Evolutionary conservation across 345 rosid species (phyloP), one percentile per base, ranked within the genome.

Genomic region (Lepidium didymum): DNA sequence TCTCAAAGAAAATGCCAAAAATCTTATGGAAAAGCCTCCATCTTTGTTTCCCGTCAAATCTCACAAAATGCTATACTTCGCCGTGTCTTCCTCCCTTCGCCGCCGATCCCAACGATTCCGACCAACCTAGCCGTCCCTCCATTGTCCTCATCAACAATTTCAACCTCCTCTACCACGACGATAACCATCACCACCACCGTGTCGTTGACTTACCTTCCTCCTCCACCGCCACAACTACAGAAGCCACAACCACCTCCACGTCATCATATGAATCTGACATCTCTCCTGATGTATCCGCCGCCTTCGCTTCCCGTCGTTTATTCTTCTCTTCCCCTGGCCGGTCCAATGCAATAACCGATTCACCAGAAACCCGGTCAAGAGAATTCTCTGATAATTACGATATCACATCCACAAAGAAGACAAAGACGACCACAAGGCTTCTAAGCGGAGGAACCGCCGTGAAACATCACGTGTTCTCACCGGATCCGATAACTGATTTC

Each of bases 251-350:
- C 56, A 67, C 84, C 43, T 73, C 82, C 69, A 69, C 85, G 19
- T 51, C 71, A 62, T 75, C 83, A 2, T 79, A 56, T 25, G 68
- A 77, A 36, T 52, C 78, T 0, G 79, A 72, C 50, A 59, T 73
- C 7, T 58, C 72, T 51, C 88, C 84, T 4, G 95, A 92, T 74
- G 67, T 92, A 51, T 75, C 97, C 57, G 70, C 93, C 51, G 70
- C 84, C 13, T 83, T 81, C n/a, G 93, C 96, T 57, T 90, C 98
- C 42, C 89, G 77, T n/a, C 93, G 97, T 66, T 86, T 92, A 79
- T 93, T 93, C 79, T 83, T 86, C 84, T 87, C 98, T 69, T 90
- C 94, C 14, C 98, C 97, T 0, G 98, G 97, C 56, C 81, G 66
- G 1, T 90, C 98, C 71, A 93, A 90, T 81, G 85, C 98, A 76